A percentile compares a stretch with the other conserved stretches of the same genome.
phyloP scores from a whole-genome alignment of 768 basidiomycete genomes.

The Termitomyces sp. region DNA sequence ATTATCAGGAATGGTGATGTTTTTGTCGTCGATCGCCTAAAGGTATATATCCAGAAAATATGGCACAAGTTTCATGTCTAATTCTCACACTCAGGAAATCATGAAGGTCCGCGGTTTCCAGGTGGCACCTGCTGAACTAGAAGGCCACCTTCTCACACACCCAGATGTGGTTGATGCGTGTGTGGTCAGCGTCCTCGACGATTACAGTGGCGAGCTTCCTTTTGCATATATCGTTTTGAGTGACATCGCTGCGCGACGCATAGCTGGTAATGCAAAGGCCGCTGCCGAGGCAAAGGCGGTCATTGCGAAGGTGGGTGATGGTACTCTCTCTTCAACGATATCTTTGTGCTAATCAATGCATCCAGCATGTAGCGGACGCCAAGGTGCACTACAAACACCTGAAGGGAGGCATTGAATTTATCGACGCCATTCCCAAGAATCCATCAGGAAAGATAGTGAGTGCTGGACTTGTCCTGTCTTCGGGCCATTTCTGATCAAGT shows the following conservation, averaged over 20 bases:
- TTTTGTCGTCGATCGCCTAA: conserved; percentile 71
- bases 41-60: conserved; percentile 41
- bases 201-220: conserved; percentile 75
- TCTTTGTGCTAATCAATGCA: not conserved
- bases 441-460: conserved; percentile 68
- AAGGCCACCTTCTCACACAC: conserved; percentile 62
- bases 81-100: conserved; percentile 50
- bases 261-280: conserved; percentile 31
- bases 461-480: not conserved
- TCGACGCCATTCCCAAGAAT: conserved; percentile 65
- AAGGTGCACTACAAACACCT: conserved; percentile 64
- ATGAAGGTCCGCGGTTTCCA: conserved; percentile 64
- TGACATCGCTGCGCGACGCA: conserved; percentile 36
- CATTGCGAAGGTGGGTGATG: conserved; percentile 52
- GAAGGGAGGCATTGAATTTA: conserved; percentile 60
- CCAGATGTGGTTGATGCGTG: conserved; percentile 61
- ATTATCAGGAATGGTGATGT: conserved; percentile 62
- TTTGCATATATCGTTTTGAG: conserved; percentile 65
- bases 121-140: conserved; percentile 67
- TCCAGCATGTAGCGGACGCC: conserved; percentile 54
- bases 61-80: not conserved
- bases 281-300: conserved; percentile 38
- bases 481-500: not conserved
- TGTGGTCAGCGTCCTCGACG: conserved; percentile 67
- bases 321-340: not conserved